Conservation (phyloP, 495 filamentous ascomycete genomes). For the Aspergillus baeticus region DNA sequence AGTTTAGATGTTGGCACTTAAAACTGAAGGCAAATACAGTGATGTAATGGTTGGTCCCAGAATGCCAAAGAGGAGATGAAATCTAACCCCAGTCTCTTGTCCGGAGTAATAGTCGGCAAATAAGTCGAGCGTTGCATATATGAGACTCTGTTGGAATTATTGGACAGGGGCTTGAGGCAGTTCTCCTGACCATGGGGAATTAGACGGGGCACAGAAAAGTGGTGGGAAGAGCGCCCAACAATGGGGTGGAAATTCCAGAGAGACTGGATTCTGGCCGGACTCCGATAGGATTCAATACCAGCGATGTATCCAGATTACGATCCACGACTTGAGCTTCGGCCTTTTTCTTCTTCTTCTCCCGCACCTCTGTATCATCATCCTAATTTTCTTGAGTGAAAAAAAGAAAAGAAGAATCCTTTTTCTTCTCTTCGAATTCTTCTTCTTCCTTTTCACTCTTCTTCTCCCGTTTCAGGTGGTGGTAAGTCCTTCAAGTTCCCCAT, state of each 20-base stretch:
- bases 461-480: conserved; percentile 13
- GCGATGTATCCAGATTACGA: not conserved
- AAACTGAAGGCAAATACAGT: no score
- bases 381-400: conserved; percentile 5
- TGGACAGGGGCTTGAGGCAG: no score
- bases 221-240: conserved; percentile 23
- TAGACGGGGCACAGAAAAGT: conserved; percentile 8
- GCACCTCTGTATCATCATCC: conserved; percentile 7
- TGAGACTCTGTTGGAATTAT: not conserved
- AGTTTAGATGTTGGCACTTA: no score
- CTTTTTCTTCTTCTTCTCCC: conserved; percentile 10
- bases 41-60: no score
- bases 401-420: not conserved
- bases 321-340: not conserved
- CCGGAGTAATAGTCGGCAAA: conserved; percentile 4
- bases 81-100: not conserved
- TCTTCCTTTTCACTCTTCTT: conserved; percentile 6
- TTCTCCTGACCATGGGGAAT: not conserved
- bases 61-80: not conserved
- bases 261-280: conserved; percentile 9
- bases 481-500: not conserved
- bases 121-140: no score
- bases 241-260: conserved; percentile 8
- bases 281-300: conserved; percentile 9
- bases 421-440: conserved; percentile 7